A percentile compares a stretch with the other conserved stretches of the same genome.
These are phyloP conservation scores for Fusarium chlamydosporum DNA, from an alignment of 2,329 filamentous ascomycete genomes.

Conservation along the genomic window DNA sequence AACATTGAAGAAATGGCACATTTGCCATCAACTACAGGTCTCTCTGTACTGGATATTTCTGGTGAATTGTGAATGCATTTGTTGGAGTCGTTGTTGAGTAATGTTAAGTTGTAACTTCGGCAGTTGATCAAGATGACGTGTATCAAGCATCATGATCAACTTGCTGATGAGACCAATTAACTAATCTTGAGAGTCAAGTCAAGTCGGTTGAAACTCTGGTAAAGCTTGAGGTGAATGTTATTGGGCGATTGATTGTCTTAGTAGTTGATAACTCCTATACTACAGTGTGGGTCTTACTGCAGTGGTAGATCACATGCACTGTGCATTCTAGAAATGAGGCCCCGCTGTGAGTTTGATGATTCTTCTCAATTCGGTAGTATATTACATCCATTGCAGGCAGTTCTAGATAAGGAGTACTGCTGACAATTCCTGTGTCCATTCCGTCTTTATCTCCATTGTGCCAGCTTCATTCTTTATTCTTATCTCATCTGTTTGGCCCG, in stretches of 20 bases:
- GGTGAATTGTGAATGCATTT: conserved; percentile 3
- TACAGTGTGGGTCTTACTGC: conserved; percentile 30
- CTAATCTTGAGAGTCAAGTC: neutral
- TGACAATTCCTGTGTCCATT: conserved; percentile 11
- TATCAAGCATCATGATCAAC: conserved; percentile 31
- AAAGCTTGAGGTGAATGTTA: conserved; percentile 13
- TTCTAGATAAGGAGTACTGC: conserved; percentile 38
- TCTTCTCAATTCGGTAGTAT: conserved; percentile 24
- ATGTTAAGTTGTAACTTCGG: neutral
- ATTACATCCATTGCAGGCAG: conserved; percentile 21
- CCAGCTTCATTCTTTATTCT: neutral
- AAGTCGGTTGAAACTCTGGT: conserved; percentile 18
- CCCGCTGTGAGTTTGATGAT: conserved; percentile 44
- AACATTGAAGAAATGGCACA: conserved; percentile 35
- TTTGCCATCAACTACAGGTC: conserved; percentile 27
- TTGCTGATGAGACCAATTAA: neutral
- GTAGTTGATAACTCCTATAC: conserved; percentile 4
- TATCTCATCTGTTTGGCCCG: neutral
- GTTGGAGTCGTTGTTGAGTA: neutral
- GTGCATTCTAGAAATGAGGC: conserved; percentile 41
- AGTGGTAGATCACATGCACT: conserved; percentile 28
- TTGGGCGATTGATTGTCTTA: conserved; percentile 20
- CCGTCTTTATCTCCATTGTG: neutral
- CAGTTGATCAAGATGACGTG: conserved; percentile 16
- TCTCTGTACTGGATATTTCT: conserved; percentile 1